Evolutionary conservation across 345 rosid genomes (phyloP), one percentile per base, ranked within the genome.

Genomic region (Murraya koenigii): DNA sequence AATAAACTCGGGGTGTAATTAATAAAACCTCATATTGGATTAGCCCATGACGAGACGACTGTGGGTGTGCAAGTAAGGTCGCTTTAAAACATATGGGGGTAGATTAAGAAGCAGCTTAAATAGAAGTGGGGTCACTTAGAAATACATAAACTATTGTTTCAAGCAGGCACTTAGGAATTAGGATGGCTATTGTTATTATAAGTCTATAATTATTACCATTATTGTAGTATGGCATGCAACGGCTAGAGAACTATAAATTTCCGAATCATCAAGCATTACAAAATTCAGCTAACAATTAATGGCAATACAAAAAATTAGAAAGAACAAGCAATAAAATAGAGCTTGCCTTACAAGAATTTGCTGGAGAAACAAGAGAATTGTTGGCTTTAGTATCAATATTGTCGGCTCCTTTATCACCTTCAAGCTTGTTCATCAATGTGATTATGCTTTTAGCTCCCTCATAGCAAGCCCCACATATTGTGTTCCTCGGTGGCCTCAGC

Each of bases 401-500:
- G 3, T 22, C 77, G 13, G 60, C 75, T 33, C 69, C 81, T 67
- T 79, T 79, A 32, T 86, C 86, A 64, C 54, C 84, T 75, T 89
- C 94, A 33, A 88, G 79, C 70, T 87, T 79, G 86, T 88, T 87
- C 81, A 90, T 82, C 79, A 93, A 58, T 8, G 89, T 59, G 55
- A 93, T 82, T 5, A 82, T 84, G 74, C 72, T 79, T 82, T 80
- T 85, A 77, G 93, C 93, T 47, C 91, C 94, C 72, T 95, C 94
- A 32, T 83, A 93, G 85, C 98, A 95, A 1, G 90, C 85, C 3
- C 84, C 88, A 33, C 98, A 95, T 65, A 95, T 95, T 15, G 89
- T 88, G 79, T 95, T 95, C 84, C 98, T 93, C 10, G 98, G 97
- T 25, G 97, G 97, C 82, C 97, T 85, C 44, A 93, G 80, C 70